Conservation (phyloP, 495 filamentous ascomycete species). For the Lindgomyces ingoldianus region DNA sequence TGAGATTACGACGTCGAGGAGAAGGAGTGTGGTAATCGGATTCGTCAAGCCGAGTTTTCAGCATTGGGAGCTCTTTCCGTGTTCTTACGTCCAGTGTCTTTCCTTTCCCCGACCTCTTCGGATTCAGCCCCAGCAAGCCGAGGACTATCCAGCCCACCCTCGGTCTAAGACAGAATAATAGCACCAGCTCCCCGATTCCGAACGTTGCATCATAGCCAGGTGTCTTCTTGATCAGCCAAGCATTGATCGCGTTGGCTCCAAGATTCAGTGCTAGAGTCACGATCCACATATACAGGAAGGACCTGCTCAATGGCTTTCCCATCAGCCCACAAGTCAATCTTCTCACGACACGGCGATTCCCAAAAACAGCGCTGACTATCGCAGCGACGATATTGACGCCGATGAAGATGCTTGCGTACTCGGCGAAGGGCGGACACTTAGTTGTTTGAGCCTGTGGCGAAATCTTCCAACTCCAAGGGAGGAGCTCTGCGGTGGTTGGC, state of each 20-base stretch:
- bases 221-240: background rate
- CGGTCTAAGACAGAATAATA: background rate
- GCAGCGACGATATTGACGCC: background rate
- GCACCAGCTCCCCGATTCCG: background rate
- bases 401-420: background rate
- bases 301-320: background rate
- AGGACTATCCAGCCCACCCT: constrained; percentile 1
- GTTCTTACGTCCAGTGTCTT: background rate
- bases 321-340: constrained; percentile 1
- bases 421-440: background rate
- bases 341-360: background rate
- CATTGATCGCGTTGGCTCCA: constrained; percentile 5
- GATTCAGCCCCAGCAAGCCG: background rate
- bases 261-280: background rate
- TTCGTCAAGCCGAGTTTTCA: background rate
- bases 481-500: background rate
- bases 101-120: too few species aligned
- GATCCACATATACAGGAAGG: background rate
- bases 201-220: background rate
- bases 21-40: background rate
- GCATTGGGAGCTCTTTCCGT: background rate
- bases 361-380: background rate
- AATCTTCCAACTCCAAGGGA: background rate
- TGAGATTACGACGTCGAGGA: too few species aligned
- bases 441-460: background rate